Conservation (phyloP, 495 filamentous ascomycete species). For the Xylaria scruposa region DNA sequence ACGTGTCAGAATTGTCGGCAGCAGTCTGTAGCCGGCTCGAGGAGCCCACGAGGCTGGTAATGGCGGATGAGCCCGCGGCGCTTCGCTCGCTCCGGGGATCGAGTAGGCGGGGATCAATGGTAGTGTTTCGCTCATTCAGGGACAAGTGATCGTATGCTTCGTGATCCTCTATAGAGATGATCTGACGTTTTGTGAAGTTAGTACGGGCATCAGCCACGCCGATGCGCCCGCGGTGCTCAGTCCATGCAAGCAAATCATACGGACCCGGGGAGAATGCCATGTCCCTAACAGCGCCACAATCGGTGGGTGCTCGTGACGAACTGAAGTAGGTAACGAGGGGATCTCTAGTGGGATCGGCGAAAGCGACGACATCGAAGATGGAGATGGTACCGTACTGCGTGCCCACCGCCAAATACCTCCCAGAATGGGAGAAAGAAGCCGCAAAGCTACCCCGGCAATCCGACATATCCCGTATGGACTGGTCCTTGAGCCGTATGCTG, state of each 20-base stretch:
- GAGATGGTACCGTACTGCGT: slow-evolving; percentile 64
- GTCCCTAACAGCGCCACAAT: slow-evolving; percentile 81
- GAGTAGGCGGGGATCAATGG: slow-evolving; percentile 57
- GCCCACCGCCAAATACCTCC: slow-evolving; percentile 60
- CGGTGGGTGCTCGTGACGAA: slow-evolving; percentile 64
- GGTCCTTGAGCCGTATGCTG: slow-evolving; percentile 56
- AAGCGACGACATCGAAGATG: slow-evolving; percentile 51
- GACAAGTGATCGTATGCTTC: slow-evolving; percentile 60
- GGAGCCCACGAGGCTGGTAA: slow-evolving; percentile 37
- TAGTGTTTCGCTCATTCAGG: slow-evolving; percentile 50
- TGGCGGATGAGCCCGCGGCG: slow-evolving; percentile 38
- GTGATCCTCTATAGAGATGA: slow-evolving; percentile 66
- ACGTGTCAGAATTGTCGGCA: slow-evolving; percentile 34
- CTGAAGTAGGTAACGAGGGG: slow-evolving; percentile 53
- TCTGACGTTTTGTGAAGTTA: slow-evolving; percentile 76
- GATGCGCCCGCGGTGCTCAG: slow-evolving; percentile 84
- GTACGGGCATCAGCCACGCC: slow-evolving; percentile 85
- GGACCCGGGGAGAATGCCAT: slow-evolving; percentile 91
- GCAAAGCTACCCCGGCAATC: slow-evolving; percentile 63
- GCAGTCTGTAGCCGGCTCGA: slow-evolving; percentile 22
- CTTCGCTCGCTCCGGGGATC: slow-evolving; percentile 46
- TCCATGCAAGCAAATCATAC: slow-evolving; percentile 91
- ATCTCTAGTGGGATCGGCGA: slow-evolving; percentile 46
- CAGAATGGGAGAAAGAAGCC: slow-evolving; percentile 59
- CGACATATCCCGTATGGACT: slow-evolving; percentile 52